Conservation (phyloP, 2,329 filamentous ascomycete species). For the Dichotomopilus funicola region DNA sequence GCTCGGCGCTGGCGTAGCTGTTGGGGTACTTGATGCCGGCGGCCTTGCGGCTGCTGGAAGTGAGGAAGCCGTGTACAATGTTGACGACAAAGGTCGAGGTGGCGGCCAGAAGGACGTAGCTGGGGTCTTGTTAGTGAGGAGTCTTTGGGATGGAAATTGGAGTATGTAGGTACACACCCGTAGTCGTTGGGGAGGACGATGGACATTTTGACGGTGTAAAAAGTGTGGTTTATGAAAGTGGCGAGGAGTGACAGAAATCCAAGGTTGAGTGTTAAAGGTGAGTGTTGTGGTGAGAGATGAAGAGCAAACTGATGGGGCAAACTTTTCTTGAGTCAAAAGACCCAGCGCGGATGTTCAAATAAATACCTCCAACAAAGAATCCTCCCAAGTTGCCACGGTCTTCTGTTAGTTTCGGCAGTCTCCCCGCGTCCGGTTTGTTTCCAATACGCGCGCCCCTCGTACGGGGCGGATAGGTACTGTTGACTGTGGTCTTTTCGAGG, state of each 20-base stretch:
- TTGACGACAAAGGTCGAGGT: slow-evolving; percentile 53
- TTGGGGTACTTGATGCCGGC: slow-evolving; percentile 52
- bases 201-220: slow-evolving; percentile 33
- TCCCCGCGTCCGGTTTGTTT: too few species aligned
- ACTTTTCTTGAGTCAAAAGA: too few species aligned
- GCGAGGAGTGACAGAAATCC: too few species aligned
- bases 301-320: background rate
- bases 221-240: background rate
- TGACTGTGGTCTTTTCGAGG: background rate
- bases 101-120: slow-evolving; percentile 56
- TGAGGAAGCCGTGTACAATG: slow-evolving; percentile 44
- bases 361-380: background rate
- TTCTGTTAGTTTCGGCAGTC: slow-evolving; percentile 9
- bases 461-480: too few species aligned
- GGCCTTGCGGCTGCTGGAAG: slow-evolving; percentile 42
- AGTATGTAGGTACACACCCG: slow-evolving; percentile 35
- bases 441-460: too few species aligned
- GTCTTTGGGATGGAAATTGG: background rate
- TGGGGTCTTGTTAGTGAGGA: slow-evolving; percentile 27
- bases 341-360: slow-evolving; percentile 1
- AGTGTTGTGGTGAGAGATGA: background rate
- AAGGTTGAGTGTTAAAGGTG: background rate
- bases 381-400: background rate
- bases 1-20: slow-evolving; percentile 49
- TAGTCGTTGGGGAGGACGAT: slow-evolving; percentile 42